Conservation (phyloP, 2,329 filamentous ascomycete species). For the Phaeosphaeria sp. region DNA sequence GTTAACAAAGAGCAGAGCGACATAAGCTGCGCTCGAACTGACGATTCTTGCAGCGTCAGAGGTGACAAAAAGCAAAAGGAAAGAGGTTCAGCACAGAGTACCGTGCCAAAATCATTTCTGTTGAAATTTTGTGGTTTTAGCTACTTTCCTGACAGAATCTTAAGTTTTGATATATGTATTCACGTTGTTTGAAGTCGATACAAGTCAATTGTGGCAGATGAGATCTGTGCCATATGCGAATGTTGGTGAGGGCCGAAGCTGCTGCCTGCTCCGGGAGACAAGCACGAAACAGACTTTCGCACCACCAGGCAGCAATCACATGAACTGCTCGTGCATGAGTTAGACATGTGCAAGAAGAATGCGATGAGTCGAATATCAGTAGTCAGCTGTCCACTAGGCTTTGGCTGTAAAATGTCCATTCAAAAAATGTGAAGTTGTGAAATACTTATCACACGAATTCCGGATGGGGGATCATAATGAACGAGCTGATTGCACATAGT, state of each 20-base stretch:
- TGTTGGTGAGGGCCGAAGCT: not conserved
- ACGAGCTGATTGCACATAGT: no score
- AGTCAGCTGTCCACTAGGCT: no score
- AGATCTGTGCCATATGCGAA: no score
- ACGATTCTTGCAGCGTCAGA: no score
- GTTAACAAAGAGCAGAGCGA: no score
- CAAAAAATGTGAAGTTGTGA: no score
- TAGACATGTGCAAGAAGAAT: not conserved
- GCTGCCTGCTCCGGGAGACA: not conserved
- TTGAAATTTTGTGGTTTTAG: not conserved
- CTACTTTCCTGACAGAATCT: not conserved
- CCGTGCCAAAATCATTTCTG: not conserved
- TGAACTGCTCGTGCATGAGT: not conserved
- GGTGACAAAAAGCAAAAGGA: not conserved
- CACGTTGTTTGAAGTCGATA: not conserved
- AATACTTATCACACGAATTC: no score
- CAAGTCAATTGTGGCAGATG: no score
- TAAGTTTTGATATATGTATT: not conserved
- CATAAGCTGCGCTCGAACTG: not conserved
- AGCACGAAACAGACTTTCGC: not conserved
- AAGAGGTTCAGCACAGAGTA: not conserved
- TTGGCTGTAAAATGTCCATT: no score
- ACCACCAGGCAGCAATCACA: not conserved
- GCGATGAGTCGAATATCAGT: no score
- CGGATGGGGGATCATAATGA: no score